These are phyloP conservation scores for Acorus calamus DNA, from an alignment of 106 monocot genomes.

Conservation along the genomic window DNA sequence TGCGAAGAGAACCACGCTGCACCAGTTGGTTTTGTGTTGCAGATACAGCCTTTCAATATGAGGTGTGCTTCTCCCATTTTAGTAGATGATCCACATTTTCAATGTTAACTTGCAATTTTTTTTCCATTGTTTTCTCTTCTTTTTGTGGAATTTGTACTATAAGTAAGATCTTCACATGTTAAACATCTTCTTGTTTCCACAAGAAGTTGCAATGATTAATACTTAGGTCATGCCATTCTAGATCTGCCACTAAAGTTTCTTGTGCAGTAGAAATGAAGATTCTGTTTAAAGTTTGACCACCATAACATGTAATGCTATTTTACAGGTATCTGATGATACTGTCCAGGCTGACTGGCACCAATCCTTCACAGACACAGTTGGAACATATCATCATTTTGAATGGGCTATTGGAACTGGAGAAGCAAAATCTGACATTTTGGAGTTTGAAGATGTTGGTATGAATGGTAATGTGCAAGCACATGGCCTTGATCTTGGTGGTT, in stretches of 20 bases:
- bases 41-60: conserved; percentile 66
- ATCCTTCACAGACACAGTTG: conserved; percentile 55
- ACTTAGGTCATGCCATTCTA: neutral
- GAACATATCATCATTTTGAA: conserved; percentile 87
- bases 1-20: conserved; percentile 56
- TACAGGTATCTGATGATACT: conserved; percentile 73
- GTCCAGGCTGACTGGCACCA: conserved; percentile 81
- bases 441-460: conserved; percentile 87
- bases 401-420: conserved; percentile 90
- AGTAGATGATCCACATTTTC: too few relatives aligned
- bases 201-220: too few relatives aligned
- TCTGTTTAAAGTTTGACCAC: neutral
- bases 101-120: too few relatives aligned
- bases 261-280: neutral
- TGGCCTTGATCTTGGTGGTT: conserved; percentile 63
- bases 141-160: too few relatives aligned
- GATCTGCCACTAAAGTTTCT: neutral
- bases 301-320: conserved; percentile 3
- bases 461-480: conserved; percentile 43
- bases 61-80: conserved; percentile 21
- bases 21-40: conserved; percentile 67
- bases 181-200: too few relatives aligned
- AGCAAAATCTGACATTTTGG: conserved; percentile 81
- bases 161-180: too few relatives aligned
- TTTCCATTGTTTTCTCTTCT: too few relatives aligned